These are phyloP conservation scores for Aspergillus sp. DNA, from an alignment of 2,329 filamentous ascomycete genomes.

Conservation along the genomic window DNA sequence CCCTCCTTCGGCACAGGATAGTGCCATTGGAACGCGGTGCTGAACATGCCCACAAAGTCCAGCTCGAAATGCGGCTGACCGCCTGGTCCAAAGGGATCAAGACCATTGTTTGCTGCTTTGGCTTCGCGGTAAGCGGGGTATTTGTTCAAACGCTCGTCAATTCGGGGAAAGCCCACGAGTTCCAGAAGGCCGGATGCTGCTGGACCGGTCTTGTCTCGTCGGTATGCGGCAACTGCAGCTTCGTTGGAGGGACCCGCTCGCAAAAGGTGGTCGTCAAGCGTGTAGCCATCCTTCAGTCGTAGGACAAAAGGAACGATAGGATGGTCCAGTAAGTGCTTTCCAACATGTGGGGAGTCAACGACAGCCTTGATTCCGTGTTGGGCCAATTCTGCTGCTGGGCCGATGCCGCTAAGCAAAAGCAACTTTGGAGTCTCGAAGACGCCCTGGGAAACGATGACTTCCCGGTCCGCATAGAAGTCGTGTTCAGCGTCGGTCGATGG, in stretches of 20 bases:
- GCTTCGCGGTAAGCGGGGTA: conserved; percentile 42
- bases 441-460: conserved; percentile 45
- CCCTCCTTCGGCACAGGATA: conserved; percentile 39
- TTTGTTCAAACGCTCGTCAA: conserved; percentile 48
- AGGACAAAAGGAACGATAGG: conserved; percentile 38
- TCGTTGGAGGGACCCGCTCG: conserved; percentile 27
- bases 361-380: conserved; percentile 26
- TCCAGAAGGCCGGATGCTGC: conserved; percentile 41
- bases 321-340: conserved; percentile 32
- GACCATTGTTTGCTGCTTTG: conserved; percentile 34
- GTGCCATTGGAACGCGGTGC: conserved; percentile 46
- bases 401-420: conserved; percentile 44
- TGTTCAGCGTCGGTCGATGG: conserved; percentile 34
- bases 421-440: conserved; percentile 49
- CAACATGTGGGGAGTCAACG: conserved; percentile 23
- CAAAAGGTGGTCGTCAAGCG: conserved; percentile 36
- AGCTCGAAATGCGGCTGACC: conserved; percentile 57
- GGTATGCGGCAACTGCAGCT: conserved; percentile 29
- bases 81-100: conserved; percentile 50
- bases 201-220: conserved; percentile 37
- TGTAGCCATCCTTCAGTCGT: conserved; percentile 36
- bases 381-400: conserved; percentile 36
- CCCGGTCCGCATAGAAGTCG: conserved; percentile 43
- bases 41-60: conserved; percentile 57
- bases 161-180: conserved; percentile 53